A percentile compares a stretch with the other conserved stretches of the same genome.
Conservation (phyloP, 2,329 filamentous ascomycete species). For the Dryadomyces sulphureus region DNA sequence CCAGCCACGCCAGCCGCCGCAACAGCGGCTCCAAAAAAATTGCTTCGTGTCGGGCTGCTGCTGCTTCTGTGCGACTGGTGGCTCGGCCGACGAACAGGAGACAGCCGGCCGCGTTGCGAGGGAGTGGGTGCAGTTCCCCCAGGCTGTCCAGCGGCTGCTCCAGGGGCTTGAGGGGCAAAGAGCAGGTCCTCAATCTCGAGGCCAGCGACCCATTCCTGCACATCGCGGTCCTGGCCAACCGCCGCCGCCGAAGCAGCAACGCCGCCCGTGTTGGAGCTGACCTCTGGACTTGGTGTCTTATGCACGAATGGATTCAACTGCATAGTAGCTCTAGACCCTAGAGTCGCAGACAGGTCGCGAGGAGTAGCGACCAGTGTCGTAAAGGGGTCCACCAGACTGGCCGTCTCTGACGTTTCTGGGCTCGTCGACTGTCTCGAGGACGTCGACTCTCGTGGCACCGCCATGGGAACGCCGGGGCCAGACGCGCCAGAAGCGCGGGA, state of each 20-base stretch:
- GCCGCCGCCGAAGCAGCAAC: not conserved
- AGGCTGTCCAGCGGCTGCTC: slow-evolving; percentile 4
- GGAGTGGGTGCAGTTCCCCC: not conserved
- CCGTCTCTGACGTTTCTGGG: slow-evolving; percentile 7
- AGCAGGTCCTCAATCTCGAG: slow-evolving; percentile 39
- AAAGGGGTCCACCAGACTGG: slow-evolving; percentile 34
- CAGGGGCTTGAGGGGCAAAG: slow-evolving; percentile 21
- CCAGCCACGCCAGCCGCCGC: not conserved
- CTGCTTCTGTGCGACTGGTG: slow-evolving; percentile 15
- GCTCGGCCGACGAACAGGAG: slow-evolving; percentile 23
- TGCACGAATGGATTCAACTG: slow-evolving; percentile 9
- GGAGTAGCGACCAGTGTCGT: slow-evolving; percentile 23
- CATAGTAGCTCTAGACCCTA: slow-evolving; percentile 7
- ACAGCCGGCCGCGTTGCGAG: slow-evolving; percentile 17
- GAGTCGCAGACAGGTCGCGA: not conserved
- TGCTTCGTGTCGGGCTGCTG: slow-evolving; percentile 10
- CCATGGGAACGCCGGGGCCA: slow-evolving; percentile 8
- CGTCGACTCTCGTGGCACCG: slow-evolving; percentile 4
- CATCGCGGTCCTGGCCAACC: slow-evolving; percentile 30
- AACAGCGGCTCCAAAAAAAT: slow-evolving; percentile 3
- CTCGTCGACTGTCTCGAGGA: slow-evolving; percentile 3
- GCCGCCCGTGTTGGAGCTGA: not conserved
- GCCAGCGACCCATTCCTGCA: slow-evolving; percentile 42
- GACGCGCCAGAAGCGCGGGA: not conserved
- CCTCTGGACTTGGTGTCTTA: slow-evolving; percentile 26